Conservation (phyloP, 1,139 yeast genomes). For the Hansenula sp. region DNA sequence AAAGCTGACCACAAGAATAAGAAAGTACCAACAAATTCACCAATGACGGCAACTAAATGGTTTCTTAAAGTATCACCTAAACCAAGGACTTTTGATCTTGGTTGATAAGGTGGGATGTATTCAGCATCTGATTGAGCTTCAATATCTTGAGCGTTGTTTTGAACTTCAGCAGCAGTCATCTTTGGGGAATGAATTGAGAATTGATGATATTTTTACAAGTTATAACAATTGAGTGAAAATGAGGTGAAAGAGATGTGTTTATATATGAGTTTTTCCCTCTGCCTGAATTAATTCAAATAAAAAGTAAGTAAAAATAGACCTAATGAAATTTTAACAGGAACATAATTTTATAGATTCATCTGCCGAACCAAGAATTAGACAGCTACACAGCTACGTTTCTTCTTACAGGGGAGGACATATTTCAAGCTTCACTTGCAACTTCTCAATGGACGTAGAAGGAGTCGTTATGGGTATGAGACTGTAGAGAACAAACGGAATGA, state of each 20-base stretch:
- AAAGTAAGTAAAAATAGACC: no score
- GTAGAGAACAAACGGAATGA: no score
- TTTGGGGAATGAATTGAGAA: neutral
- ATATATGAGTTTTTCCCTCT: no score
- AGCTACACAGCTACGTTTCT: no score
- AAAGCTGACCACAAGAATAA: constrained; percentile 80
- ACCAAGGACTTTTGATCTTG: constrained; percentile 27
- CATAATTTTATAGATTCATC: no score
- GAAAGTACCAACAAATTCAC: constrained; percentile 85
- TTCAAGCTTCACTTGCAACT: no score
- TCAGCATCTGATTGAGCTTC: constrained; percentile 22
- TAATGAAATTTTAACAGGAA: no score
- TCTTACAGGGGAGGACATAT: no score
- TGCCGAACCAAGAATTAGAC: no score
- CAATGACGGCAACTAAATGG: constrained; percentile 49
- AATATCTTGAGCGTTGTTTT: constrained; percentile 12
- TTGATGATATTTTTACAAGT: neutral
- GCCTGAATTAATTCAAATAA: no score
- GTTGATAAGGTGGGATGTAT: constrained; percentile 33
- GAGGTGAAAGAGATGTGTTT: neutral
- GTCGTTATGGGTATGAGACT: no score
- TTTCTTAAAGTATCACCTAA: constrained; percentile 41
- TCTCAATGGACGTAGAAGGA: no score
- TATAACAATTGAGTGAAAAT: neutral
- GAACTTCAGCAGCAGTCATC: constrained; percentile 31